These are phyloP conservation scores for Fusarium longipes DNA, from an alignment of 2,329 filamentous ascomycete genomes.

Conservation along the genomic window DNA sequence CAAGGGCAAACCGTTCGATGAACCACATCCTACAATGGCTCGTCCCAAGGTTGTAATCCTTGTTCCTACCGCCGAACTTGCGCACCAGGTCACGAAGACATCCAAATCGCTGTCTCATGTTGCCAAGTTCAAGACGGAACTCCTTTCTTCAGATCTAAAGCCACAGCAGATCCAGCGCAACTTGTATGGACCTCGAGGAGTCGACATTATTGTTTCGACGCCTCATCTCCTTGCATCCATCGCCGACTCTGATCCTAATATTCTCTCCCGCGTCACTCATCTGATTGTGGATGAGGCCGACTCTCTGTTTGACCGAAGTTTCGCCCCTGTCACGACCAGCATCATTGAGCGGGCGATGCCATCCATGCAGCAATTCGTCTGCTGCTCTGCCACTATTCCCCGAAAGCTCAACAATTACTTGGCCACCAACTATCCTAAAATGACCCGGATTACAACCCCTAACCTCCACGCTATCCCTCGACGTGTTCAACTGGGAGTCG, in stretches of 20 bases:
- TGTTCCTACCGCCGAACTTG: slow-evolving; percentile 91
- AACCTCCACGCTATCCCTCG: slow-evolving; percentile 96
- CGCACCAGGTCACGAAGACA: slow-evolving; percentile 84
- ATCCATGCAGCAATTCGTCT: slow-evolving; percentile 84
- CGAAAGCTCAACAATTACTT: slow-evolving; percentile 87
- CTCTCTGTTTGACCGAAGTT: slow-evolving; percentile 93
- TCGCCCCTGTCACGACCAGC: slow-evolving; percentile 81
- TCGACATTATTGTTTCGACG: slow-evolving; percentile 88
- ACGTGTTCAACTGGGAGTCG: slow-evolving; percentile 90
- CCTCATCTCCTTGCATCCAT: slow-evolving; percentile 91
- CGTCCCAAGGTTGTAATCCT: slow-evolving; percentile 87
- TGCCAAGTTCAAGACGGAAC: slow-evolving; percentile 85
- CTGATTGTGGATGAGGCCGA: slow-evolving; percentile 96
- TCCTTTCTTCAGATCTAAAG: slow-evolving; percentile 81
- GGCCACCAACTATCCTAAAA: slow-evolving; percentile 82
- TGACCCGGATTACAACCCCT: slow-evolving; percentile 88
- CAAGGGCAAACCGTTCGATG: slow-evolving; percentile 73
- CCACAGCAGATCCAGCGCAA: slow-evolving; percentile 84
- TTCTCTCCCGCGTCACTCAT: slow-evolving; percentile 90
- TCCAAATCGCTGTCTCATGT: slow-evolving; percentile 86
- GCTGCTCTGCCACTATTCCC: slow-evolving; percentile 97
- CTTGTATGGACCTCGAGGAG: slow-evolving; percentile 81
- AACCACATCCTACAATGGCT: slow-evolving; percentile 78
- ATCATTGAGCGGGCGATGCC: slow-evolving; percentile 86
- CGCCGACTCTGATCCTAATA: slow-evolving; percentile 87